phyloP scores from a whole-genome alignment of 202 grass and related monocot species.

The Setaria italica region DNA sequence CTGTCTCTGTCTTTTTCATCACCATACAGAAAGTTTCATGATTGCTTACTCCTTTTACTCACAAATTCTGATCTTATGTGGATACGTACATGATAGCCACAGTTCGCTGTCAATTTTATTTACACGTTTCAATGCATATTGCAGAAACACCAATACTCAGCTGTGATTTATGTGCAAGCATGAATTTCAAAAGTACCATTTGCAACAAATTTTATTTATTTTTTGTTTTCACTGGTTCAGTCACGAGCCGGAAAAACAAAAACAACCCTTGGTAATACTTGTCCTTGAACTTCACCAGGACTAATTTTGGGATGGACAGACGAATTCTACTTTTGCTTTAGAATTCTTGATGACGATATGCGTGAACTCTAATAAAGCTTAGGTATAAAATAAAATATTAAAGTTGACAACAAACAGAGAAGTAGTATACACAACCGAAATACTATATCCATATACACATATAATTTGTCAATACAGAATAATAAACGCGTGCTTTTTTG shows the following conservation, averaged over 20 bases:
- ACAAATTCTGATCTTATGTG: background rate
- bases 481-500: background rate
- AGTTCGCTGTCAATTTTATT: background rate
- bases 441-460: background rate
- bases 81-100: background rate
- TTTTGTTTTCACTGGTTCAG: background rate
- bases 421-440: background rate
- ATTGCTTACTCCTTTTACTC: background rate
- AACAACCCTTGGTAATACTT: background rate
- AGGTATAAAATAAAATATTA: background rate
- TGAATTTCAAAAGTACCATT: background rate
- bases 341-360: background rate
- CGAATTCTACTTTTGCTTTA: background rate
- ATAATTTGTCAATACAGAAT: background rate
- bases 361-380: background rate
- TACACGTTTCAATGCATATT: background rate
- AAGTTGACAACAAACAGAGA: background rate
- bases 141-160: background rate
- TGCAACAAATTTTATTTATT: background rate
- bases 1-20: constrained; percentile 14
- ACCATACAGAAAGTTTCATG: constrained; percentile 31
- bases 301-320: background rate
- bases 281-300: background rate
- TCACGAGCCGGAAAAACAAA: background rate
- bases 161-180: background rate